A percentile compares a stretch with the other conserved stretches of the same genome.
These are phyloP conservation scores for Phytophthora crassamura DNA, from an alignment of 352 stramenopile species.

Conservation along the genomic window DNA sequence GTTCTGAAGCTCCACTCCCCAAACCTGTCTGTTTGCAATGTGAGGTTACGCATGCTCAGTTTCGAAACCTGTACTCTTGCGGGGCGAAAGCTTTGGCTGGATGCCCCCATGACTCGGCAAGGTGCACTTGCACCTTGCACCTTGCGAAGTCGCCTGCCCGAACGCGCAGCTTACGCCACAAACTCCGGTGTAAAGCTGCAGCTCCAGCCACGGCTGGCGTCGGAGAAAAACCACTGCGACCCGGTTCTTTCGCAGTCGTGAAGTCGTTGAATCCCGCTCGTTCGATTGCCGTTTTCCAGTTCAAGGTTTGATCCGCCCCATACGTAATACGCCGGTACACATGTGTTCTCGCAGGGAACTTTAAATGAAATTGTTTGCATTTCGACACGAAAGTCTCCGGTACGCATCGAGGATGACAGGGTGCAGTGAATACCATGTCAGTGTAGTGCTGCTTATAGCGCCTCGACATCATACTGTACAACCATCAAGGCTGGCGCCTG, in stretches of 20 bases:
- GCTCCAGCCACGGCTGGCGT: conserved; percentile 11
- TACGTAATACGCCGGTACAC: conserved; percentile 10
- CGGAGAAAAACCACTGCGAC: conserved; percentile 25
- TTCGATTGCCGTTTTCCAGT: conserved; percentile 28
- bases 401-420: conserved; percentile 19
- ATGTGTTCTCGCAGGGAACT: conserved; percentile 9
- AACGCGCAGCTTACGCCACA: conserved; percentile 4
- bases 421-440: not conserved
- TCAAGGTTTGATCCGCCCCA: conserved; percentile 19
- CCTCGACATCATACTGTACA: conserved; percentile 7
- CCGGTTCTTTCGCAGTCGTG: conserved; percentile 18
- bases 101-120: conserved; percentile 24
- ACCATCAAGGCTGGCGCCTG: conserved; percentile 11
- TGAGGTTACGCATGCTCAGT: conserved; percentile 21
- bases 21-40: conserved; percentile 10
- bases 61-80: conserved; percentile 14
- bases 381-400: conserved; percentile 3
- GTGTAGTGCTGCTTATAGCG: conserved; percentile 1
- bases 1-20: not conserved
- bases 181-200: too few species aligned
- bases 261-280: conserved; percentile 27
- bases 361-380: not conserved
- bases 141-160: conserved; percentile 25
- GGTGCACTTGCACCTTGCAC: too few species aligned
- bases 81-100: not conserved